These are phyloP conservation scores for Camellia sinensis DNA, from an alignment of 148 eudicot species.

Conservation along the genomic window DNA sequence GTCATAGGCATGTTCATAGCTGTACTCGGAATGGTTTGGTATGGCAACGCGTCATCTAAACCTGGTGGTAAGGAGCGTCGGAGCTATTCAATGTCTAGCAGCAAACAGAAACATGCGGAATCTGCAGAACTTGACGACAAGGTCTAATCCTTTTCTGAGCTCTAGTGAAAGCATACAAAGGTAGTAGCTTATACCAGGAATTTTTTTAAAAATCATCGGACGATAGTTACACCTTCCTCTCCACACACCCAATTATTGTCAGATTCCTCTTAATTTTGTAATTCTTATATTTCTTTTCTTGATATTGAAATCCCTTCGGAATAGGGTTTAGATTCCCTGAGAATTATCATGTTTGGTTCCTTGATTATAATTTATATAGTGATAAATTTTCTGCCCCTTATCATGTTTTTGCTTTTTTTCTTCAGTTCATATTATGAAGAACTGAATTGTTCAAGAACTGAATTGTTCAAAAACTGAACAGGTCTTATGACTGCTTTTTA, in stretches of 20 bases:
- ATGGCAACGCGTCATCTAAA: slow-evolving; percentile 82
- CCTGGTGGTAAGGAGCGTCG: slow-evolving; percentile 92
- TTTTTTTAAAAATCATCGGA: slow-evolving; percentile 9
- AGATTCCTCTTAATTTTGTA: slow-evolving; percentile 26
- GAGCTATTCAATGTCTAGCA: slow-evolving; percentile 46
- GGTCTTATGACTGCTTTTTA: too few relatives aligned
- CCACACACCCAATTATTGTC: slow-evolving; percentile 2
- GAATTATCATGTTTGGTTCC: background rate
- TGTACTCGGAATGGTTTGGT: slow-evolving; percentile 85
- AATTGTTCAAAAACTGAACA: too few relatives aligned
- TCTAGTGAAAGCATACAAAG: slow-evolving; percentile 17
- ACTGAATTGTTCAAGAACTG: too few relatives aligned
- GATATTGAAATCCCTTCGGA: slow-evolving; percentile 6
- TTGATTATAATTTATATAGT: slow-evolving; percentile 22
- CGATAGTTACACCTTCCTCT: slow-evolving; percentile 9
- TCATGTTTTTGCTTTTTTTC: too few relatives aligned
- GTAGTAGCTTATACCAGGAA: slow-evolving; percentile 23
- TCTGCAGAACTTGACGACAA: slow-evolving; percentile 58
- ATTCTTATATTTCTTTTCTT: slow-evolving; percentile 9
- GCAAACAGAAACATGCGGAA: slow-evolving; percentile 61
- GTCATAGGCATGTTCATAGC: slow-evolving; percentile 89
- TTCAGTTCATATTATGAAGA: too few relatives aligned
- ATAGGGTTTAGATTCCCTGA: background rate
- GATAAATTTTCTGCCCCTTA: background rate
- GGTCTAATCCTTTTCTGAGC: slow-evolving; percentile 35